A percentile compares a stretch with the other conserved stretches of the same genome.
These are phyloP conservation scores for Podila epigama DNA, from an alignment of 192 early-diverging fungal genomes.

Conservation along the genomic window DNA sequence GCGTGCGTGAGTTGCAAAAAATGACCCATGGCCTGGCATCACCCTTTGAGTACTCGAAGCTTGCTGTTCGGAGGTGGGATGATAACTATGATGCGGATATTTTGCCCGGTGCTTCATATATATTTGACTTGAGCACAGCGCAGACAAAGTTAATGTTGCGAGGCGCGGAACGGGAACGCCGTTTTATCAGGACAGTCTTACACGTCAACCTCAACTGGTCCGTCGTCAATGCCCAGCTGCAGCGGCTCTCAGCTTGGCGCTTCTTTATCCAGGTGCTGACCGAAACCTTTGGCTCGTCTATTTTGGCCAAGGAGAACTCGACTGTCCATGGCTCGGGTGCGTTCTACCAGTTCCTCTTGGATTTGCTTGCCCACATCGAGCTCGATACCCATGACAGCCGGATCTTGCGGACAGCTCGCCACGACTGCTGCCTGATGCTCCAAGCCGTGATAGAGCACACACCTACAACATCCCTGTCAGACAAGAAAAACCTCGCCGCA, in stretches of 20 bases:
- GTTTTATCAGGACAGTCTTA: conserved; percentile 18
- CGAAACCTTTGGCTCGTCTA: conserved; percentile 11
- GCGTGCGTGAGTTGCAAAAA: conserved; percentile 20
- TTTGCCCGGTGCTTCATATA: conserved; percentile 37
- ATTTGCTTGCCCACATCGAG: conserved; percentile 27
- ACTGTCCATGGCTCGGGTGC: conserved; percentile 8
- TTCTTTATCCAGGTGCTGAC: conserved; percentile 40
- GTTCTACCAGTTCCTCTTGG: conserved; percentile 25
- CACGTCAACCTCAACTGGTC: conserved; percentile 45
- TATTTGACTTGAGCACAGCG: conserved; percentile 27
- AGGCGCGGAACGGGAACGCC: conserved; percentile 11
- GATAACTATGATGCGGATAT: conserved; percentile 30
- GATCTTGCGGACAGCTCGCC: conserved; percentile 24
- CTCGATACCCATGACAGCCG: conserved; percentile 33
- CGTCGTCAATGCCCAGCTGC: conserved; percentile 37
- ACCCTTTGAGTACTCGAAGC: conserved; percentile 27
- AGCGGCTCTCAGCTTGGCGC: conserved; percentile 33
- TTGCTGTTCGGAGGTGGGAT: conserved; percentile 36
- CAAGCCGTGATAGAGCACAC: conserved; percentile 35
- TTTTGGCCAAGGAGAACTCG: conserved; percentile 18
- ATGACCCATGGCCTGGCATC: background rate
- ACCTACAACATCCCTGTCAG: conserved; percentile 15
- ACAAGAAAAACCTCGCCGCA: conserved; percentile 41
- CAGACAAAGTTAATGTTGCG: conserved; percentile 30
- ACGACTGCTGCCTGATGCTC: conserved; percentile 31